Evolutionary conservation across 371 early-diverging fungal genomes (phyloP).

Genomic region (Syncephalis fuscata): DNA sequence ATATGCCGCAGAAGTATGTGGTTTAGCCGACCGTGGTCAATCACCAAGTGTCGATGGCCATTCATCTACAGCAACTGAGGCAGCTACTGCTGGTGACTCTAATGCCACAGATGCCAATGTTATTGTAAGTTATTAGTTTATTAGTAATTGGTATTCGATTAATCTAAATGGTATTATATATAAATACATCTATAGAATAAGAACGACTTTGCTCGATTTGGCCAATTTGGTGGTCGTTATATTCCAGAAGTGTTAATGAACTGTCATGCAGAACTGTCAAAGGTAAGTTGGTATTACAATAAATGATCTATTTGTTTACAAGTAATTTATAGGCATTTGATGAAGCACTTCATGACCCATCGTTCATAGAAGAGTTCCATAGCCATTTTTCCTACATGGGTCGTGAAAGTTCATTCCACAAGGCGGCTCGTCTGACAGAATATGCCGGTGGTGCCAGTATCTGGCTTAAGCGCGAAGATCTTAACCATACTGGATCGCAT

Average conservation of each 20-base stretch:
- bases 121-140: no score
- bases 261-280: constrained; percentile 78
- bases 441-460: constrained; percentile 73
- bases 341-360: constrained; percentile 64
- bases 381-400: constrained; percentile 83
- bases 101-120: no score
- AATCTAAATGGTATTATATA: no score
- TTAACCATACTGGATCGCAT: constrained; percentile 97
- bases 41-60: not conserved
- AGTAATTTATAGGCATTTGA: constrained; percentile 36
- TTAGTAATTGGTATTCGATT: no score
- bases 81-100: no score
- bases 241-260: constrained; percentile 90
- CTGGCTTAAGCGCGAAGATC: constrained; percentile 96
- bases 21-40: not conserved
- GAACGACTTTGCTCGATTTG: constrained; percentile 48
- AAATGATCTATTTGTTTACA: not conserved
- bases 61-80: not conserved
- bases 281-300: constrained; percentile 4
- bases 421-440: constrained; percentile 71
- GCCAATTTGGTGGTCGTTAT: constrained; percentile 92
- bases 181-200: not conserved
- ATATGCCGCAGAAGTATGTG: constrained; percentile 3
- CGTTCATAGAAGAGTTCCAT: constrained; percentile 79
- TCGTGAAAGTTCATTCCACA: constrained; percentile 74